Conservation (phyloP, 371 early-diverging fungal genomes). For the Mortierella sp. region DNA sequence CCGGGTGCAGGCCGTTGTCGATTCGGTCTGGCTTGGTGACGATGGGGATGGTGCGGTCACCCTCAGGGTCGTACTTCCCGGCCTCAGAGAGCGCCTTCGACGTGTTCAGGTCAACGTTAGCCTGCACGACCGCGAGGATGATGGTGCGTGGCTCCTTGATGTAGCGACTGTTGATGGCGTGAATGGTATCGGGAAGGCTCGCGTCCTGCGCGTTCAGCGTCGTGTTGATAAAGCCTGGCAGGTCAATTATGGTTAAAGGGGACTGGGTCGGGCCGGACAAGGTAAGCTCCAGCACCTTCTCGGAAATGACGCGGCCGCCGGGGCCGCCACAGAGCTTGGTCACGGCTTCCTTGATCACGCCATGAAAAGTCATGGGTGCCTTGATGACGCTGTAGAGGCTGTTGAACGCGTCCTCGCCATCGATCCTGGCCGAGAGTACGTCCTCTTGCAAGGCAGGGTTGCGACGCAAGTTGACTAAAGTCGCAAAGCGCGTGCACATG, state of each 20-base stretch:
- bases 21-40: slow-evolving; percentile 18
- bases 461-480: slow-evolving; percentile 12
- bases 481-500: slow-evolving; percentile 25
- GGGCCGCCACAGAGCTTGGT: neutral
- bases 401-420: slow-evolving; percentile 18
- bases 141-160: slow-evolving; percentile 13
- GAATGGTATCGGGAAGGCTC: neutral
- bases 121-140: slow-evolving; percentile 16
- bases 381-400: neutral
- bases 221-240: slow-evolving; percentile 16
- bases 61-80: neutral
- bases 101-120: slow-evolving; percentile 9
- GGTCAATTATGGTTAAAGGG: slow-evolving; percentile 21
- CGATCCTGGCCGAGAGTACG: slow-evolving; percentile 13
- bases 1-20: neutral
- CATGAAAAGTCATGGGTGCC: neutral
- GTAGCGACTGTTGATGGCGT: slow-evolving; percentile 9
- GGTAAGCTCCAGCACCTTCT: slow-evolving; percentile 19
- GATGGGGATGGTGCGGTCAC: slow-evolving; percentile 26
- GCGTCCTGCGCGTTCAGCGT: slow-evolving; percentile 5
- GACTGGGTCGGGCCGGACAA: slow-evolving; percentile 11
- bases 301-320: neutral
- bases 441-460: neutral
- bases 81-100: slow-evolving; percentile 2
- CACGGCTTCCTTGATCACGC: slow-evolving; percentile 12